phyloP scores from a whole-genome alignment of 1,284 basidiomycete species.

The Paramarasmius palmivorus region DNA sequence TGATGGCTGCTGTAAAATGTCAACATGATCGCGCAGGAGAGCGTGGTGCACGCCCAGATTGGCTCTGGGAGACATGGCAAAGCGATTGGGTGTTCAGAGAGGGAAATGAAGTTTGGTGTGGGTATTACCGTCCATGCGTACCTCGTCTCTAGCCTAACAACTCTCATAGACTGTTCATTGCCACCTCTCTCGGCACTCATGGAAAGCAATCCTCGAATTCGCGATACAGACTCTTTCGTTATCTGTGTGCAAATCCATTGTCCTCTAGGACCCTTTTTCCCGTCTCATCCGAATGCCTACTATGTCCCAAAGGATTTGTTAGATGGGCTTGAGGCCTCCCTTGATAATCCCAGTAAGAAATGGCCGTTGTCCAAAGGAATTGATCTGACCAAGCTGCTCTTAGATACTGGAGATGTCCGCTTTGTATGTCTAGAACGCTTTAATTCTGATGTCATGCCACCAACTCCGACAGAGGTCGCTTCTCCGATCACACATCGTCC shows the following conservation, averaged over 20 bases:
- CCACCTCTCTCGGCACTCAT: conserved; percentile 64
- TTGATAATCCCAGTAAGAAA: conserved; percentile 63
- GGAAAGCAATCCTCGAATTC: conserved; percentile 53
- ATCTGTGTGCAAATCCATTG: conserved; percentile 72
- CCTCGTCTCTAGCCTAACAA: neutral
- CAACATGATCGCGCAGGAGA: conserved; percentile 61
- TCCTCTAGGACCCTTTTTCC: conserved; percentile 63
- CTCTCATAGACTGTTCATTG: conserved; percentile 56
- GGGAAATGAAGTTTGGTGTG: conserved; percentile 74
- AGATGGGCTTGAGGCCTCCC: conserved; percentile 60
- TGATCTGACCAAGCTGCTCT: neutral
- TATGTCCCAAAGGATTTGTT: conserved; percentile 64
- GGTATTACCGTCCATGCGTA: conserved; percentile 6
- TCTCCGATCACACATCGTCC: conserved; percentile 26
- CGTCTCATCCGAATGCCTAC: conserved; percentile 64
- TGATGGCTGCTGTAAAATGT: conserved; percentile 74
- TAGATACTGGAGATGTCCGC: conserved; percentile 52
- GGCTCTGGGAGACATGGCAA: conserved; percentile 73
- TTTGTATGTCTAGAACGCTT: conserved; percentile 73
- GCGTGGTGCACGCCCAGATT: conserved; percentile 65
- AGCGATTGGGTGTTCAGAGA: conserved; percentile 65
- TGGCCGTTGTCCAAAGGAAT: neutral
- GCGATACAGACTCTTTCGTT: conserved; percentile 63
- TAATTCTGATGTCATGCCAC: conserved; percentile 30
- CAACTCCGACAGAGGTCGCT: conserved; percentile 25